A percentile compares a stretch with the other conserved stretches of the same genome.
Conservation (phyloP, 2,329 filamentous ascomycete genomes). For the Sclerotinia spermophila region DNA sequence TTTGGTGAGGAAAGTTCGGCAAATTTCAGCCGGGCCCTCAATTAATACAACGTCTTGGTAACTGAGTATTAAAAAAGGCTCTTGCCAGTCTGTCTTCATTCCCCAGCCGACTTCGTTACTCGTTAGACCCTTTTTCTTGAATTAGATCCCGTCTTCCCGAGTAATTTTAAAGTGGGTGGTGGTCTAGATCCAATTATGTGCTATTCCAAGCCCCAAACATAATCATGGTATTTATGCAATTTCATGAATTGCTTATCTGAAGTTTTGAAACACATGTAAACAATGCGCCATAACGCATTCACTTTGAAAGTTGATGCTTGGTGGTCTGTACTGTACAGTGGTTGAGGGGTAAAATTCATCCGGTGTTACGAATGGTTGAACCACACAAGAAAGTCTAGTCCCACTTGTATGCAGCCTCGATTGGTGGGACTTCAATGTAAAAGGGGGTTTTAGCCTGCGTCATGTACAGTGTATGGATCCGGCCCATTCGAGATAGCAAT, state of each 20-base stretch:
- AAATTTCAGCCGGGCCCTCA: no score
- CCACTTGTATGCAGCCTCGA: not conserved
- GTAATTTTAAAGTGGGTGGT: not conserved
- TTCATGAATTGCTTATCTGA: not conserved
- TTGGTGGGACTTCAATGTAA: constrained; percentile 1
- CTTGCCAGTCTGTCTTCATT: not conserved
- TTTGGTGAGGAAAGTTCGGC: no score
- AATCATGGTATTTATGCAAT: not conserved
- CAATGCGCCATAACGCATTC: not conserved
- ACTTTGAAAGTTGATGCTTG: not conserved
- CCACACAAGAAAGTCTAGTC: not conserved
- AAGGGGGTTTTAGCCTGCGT: constrained; percentile 10
- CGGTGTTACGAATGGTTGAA: not conserved
- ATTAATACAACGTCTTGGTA: no score
- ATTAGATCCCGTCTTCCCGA: not conserved
- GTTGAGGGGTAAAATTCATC: not conserved
- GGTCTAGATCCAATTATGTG: not conserved
- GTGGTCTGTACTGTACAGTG: not conserved
- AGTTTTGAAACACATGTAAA: constrained; percentile 1
- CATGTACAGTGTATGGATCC: constrained; percentile 4
- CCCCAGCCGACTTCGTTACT: not conserved
- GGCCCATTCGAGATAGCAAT: not conserved
- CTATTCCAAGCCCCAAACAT: not conserved
- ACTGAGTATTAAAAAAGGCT: not conserved
- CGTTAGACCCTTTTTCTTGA: not conserved